phyloP scores from a whole-genome alignment of 1,284 basidiomycete genomes.

The Ganoderma lucidum region DNA sequence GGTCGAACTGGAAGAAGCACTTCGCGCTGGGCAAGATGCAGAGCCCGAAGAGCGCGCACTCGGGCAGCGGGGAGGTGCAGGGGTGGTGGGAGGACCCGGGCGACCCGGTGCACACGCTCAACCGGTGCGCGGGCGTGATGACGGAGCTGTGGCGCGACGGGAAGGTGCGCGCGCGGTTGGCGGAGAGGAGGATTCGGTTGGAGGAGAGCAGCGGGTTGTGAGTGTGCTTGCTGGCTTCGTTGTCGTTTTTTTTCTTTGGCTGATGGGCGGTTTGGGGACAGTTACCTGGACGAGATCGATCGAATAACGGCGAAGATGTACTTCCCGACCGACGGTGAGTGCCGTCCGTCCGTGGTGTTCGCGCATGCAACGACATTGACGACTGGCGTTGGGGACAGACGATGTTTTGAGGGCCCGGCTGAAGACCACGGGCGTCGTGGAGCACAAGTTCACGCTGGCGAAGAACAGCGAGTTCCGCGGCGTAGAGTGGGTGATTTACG shows the following conservation, averaged over 20 bases:
- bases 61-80: constrained; percentile 71
- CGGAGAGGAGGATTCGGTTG: constrained; percentile 68
- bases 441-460: constrained; percentile 73
- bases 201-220: constrained; percentile 87
- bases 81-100: constrained; percentile 87
- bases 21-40: constrained; percentile 68
- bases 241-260: constrained; percentile 6
- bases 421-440: constrained; percentile 81
- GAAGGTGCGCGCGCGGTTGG: constrained; percentile 64
- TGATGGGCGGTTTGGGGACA: constrained; percentile 40
- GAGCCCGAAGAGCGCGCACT: constrained; percentile 71
- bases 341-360: not conserved
- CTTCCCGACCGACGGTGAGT: constrained; percentile 78
- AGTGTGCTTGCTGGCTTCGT: constrained; percentile 40
- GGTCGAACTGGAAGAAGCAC: constrained; percentile 76
- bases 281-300: constrained; percentile 80
- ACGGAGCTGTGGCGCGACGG: constrained; percentile 75
- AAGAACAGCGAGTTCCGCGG: constrained; percentile 62
- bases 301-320: constrained; percentile 83
- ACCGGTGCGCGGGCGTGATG: constrained; percentile 70
- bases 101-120: constrained; percentile 77
- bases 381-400: constrained; percentile 48
- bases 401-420: constrained; percentile 78
- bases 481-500: constrained; percentile 80
- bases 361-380: not conserved